Evolutionary conservation across 2,329 filamentous ascomycete species (phyloP).

Genomic region (Aspergillus chevalieri): DNA sequence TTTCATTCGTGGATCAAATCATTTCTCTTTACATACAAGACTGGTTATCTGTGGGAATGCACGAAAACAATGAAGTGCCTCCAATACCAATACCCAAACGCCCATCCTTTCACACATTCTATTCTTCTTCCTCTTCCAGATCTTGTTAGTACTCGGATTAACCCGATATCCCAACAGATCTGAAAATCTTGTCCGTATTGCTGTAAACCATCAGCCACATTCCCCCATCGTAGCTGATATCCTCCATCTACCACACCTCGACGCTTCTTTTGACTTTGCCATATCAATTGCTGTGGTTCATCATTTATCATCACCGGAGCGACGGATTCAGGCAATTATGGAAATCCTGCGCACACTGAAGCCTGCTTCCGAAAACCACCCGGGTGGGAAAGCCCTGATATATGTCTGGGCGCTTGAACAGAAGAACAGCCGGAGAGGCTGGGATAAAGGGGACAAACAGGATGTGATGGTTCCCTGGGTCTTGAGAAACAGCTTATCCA

Average conservation of each 20-base stretch:
- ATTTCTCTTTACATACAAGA: not conserved
- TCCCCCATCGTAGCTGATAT: slow-evolving; percentile 74
- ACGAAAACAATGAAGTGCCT: not conserved
- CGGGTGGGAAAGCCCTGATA: slow-evolving; percentile 63
- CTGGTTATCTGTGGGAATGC: not conserved
- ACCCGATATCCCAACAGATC: slow-evolving; percentile 41
- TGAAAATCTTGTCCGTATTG: slow-evolving; percentile 53
- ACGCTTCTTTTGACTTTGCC: slow-evolving; percentile 67
- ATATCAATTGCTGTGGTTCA: slow-evolving; percentile 94
- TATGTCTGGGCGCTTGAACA: slow-evolving; percentile 98
- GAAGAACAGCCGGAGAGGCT: slow-evolving; percentile 74
- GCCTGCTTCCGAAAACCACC: slow-evolving; percentile 12
- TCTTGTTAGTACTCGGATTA: not conserved
- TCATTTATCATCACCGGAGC: slow-evolving; percentile 72
- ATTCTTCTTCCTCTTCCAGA: slow-evolving; percentile 2
- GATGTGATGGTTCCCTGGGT: slow-evolving; percentile 98
- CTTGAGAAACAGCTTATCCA: slow-evolving; percentile 42
- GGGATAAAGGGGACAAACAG: slow-evolving; percentile 76
- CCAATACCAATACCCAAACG: slow-evolving; percentile 3
- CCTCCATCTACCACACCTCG: slow-evolving; percentile 72
- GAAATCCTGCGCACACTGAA: slow-evolving; percentile 63
- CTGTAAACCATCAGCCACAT: slow-evolving; percentile 53
- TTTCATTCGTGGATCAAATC: slow-evolving; percentile 12
- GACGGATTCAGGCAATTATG: slow-evolving; percentile 66
- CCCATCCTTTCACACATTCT: slow-evolving; percentile 7